Conservation (phyloP, 2,329 filamentous ascomycete genomes). For the Paecilomyces sp. region DNA sequence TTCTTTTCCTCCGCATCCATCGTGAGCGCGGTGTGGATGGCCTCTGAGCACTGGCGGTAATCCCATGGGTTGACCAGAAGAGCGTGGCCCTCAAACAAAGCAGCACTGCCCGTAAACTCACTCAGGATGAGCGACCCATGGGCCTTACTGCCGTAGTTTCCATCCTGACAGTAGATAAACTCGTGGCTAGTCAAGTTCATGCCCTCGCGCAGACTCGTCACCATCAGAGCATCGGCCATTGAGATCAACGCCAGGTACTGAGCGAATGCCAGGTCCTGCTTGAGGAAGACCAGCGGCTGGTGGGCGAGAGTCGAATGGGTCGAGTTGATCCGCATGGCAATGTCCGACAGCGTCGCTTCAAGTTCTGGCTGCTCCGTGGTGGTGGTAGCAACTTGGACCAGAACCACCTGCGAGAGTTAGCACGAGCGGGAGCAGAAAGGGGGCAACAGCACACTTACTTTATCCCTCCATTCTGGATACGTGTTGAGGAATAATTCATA, state of each 20-base stretch:
- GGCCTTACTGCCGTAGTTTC: conserved; percentile 64
- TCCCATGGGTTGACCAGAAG: conserved; percentile 94
- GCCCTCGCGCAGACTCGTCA: conserved; percentile 89
- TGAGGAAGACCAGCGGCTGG: conserved; percentile 85
- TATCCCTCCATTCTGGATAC: conserved; percentile 81
- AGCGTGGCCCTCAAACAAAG: conserved; percentile 72
- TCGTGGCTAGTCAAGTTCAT: conserved; percentile 98
- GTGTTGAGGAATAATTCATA: conserved; percentile 93
- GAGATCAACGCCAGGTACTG: conserved; percentile 90
- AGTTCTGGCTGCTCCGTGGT: conserved; percentile 82
- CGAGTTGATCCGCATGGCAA: conserved; percentile 90
- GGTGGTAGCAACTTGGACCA: conserved; percentile 91
- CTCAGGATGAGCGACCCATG: conserved; percentile 85
- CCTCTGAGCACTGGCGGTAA: conserved; percentile 78
- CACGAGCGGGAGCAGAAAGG: conserved; percentile 5
- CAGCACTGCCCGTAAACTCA: conserved; percentile 89
- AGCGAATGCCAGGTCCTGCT: conserved; percentile 87
- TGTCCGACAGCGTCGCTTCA: conserved; percentile 82
- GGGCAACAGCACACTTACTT: conserved; percentile 29
- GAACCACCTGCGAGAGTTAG: conserved; percentile 55
- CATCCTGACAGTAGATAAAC: conserved; percentile 89
- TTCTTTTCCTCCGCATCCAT: conserved; percentile 71
- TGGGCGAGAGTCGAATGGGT: conserved; percentile 85
- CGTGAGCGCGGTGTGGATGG: conserved; percentile 74
- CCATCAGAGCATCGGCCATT: conserved; percentile 85